Percentiles rank a stretch among this genome's conserved stretches.
phyloP scores from a whole-genome alignment of 2,329 filamentous ascomycete species.

The Clarireedia sp. region DNA sequence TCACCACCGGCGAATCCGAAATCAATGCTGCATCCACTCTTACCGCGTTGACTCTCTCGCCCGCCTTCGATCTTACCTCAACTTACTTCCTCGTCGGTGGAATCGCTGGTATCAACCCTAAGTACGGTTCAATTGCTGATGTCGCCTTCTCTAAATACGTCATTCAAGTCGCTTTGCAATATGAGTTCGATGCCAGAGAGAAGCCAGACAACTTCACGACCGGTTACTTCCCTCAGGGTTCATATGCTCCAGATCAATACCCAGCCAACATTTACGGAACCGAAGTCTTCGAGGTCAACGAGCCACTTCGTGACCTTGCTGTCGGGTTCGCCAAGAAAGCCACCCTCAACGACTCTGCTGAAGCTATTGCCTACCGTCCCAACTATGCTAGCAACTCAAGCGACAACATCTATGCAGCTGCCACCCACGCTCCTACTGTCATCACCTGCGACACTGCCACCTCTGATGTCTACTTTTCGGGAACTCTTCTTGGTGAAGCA shows the following conservation, averaged over 20 bases:
- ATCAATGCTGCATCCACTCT: conserved; percentile 68
- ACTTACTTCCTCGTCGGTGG: conserved; percentile 68
- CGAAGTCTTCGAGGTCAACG: conserved; percentile 61
- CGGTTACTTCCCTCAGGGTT: conserved; percentile 61
- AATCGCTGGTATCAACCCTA: conserved; percentile 68
- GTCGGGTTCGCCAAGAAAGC: conserved; percentile 43
- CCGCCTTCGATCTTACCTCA: conserved; percentile 52
- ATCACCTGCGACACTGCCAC: conserved; percentile 61
- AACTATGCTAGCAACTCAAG: conserved; percentile 38
- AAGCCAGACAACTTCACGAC: conserved; percentile 57
- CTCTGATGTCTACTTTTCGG: conserved; percentile 65
- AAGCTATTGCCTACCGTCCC: conserved; percentile 43
- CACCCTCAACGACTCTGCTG: conserved; percentile 42
- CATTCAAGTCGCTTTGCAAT: conserved; percentile 67
- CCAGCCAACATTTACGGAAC: conserved; percentile 56
- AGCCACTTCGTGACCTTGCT: conserved; percentile 46
- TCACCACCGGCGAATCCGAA: conserved; percentile 60
- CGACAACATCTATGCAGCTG: conserved; percentile 39
- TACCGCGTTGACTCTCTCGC: conserved; percentile 53
- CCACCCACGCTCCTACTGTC: conserved; percentile 43
- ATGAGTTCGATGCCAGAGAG: conserved; percentile 65
- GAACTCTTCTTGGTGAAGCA: conserved; percentile 48
- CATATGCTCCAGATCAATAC: conserved; percentile 45
- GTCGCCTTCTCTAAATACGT: conserved; percentile 63
- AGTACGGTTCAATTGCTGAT: conserved; percentile 54